These are phyloP conservation scores for Poa pratensis DNA, from an alignment of 176 grass and related monocot species.

Conservation along the genomic window DNA sequence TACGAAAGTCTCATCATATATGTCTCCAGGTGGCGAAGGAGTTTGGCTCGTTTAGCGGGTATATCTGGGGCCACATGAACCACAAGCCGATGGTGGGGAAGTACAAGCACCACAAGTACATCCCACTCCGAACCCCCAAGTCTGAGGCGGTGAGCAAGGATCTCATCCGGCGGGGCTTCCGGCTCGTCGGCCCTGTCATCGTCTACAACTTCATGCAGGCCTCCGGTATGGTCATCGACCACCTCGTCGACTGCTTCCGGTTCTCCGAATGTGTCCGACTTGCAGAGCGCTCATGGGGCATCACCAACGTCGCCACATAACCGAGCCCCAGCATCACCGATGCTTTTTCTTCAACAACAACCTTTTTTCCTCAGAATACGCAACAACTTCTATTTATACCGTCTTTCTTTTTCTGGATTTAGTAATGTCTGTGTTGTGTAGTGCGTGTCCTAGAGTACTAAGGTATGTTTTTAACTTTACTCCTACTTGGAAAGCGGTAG, in stretches of 20 bases:
- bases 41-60: conserved; percentile 92
- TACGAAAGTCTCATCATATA: neutral
- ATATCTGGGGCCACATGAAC: conserved; percentile 95
- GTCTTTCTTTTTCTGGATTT: too few species aligned
- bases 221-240: conserved; percentile 79
- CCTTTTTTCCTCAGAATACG: neutral
- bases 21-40: conserved; percentile 59
- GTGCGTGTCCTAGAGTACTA: too few species aligned
- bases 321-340: too few species aligned
- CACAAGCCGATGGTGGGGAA: conserved; percentile 75
- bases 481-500: too few species aligned
- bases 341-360: neutral
- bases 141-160: conserved; percentile 95
- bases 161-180: conserved; percentile 77
- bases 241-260: conserved; percentile 82
- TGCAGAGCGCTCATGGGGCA: conserved; percentile 78
- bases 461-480: too few species aligned
- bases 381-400: neutral
- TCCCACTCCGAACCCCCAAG: conserved; percentile 87
- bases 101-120: conserved; percentile 70
- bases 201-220: conserved; percentile 98
- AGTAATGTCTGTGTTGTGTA: too few species aligned
- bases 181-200: conserved; percentile 91
- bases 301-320: conserved; percentile 76
- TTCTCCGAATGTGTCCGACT: conserved; percentile 72